Conservation (phyloP, 768 basidiomycete species). For the Mrakia gelida region DNA sequence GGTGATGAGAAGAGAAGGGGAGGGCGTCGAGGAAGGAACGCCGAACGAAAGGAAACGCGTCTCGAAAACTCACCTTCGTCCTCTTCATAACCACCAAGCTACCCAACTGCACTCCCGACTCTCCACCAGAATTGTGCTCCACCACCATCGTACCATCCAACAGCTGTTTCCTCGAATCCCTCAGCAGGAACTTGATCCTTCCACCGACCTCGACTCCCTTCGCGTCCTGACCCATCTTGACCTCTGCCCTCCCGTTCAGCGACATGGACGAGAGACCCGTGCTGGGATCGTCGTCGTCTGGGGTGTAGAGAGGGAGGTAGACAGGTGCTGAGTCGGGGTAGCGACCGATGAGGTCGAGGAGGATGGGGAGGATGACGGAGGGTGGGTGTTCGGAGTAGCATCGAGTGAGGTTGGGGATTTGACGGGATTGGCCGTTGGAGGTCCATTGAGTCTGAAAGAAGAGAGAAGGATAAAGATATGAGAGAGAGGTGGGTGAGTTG, state of each 20-base stretch:
- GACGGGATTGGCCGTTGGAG: not conserved
- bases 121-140: not conserved
- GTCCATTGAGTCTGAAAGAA: not conserved
- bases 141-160: slow-evolving; percentile 27
- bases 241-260: not conserved
- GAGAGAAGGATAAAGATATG: not conserved
- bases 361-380: slow-evolving; percentile 27
- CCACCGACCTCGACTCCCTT: slow-evolving; percentile 15
- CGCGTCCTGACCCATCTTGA: not conserved
- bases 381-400: slow-evolving; percentile 28
- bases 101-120: not conserved
- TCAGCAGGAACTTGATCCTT: slow-evolving; percentile 28
- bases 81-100: slow-evolving; percentile 24
- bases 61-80: slow-evolving; percentile 15
- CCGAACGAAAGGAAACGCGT: not conserved
- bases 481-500: not conserved
- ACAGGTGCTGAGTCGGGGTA: slow-evolving; percentile 23
- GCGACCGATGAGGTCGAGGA: slow-evolving; percentile 17
- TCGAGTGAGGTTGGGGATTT: slow-evolving; percentile 20
- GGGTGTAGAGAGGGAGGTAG: not conserved
- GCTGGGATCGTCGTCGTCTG: slow-evolving; percentile 3
- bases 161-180: slow-evolving; percentile 27
- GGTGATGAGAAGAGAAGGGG: no score
- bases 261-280: not conserved
- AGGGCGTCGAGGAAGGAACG: not conserved